A percentile compares a stretch with the other conserved stretches of the same genome.
phyloP scores from a whole-genome alignment of 2,329 filamentous ascomycete species.

The Clarireedia homoeocarpa region DNA sequence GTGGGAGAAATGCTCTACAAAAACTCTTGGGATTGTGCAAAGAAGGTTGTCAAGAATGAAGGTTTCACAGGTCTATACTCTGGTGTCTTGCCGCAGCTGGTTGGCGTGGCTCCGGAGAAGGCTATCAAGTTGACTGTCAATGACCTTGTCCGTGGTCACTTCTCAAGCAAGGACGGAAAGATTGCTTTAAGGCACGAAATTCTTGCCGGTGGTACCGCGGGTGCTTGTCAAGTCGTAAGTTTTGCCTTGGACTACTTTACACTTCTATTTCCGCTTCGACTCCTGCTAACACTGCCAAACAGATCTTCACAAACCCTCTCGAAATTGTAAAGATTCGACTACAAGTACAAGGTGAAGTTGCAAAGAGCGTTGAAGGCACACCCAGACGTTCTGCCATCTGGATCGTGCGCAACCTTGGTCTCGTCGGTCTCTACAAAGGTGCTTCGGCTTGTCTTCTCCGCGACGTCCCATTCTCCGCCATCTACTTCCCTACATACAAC shows the following conservation, averaged over 20 bases:
- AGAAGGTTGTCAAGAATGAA: conserved; percentile 89
- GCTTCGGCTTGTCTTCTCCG: conserved; percentile 89
- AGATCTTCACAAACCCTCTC: conserved; percentile 95
- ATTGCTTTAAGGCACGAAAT: conserved; percentile 70
- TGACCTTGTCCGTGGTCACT: conserved; percentile 73
- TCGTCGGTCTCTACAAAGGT: conserved; percentile 93
- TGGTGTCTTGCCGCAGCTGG: conserved; percentile 86
- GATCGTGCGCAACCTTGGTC: conserved; percentile 92
- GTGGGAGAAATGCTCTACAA: conserved; percentile 89
- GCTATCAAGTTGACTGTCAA: conserved; percentile 99
- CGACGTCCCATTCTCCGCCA: conserved; percentile 95
- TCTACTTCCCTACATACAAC: conserved; percentile 96
- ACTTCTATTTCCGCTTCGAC: not conserved
- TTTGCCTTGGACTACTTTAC: not conserved
- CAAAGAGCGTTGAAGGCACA: conserved; percentile 74
- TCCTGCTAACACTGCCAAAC: conserved; percentile 11
- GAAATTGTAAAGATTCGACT: conserved; percentile 99
- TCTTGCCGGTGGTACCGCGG: conserved; percentile 79
- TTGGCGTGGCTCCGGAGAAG: conserved; percentile 98
- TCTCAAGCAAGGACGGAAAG: conserved; percentile 65
- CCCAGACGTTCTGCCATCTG: conserved; percentile 91
- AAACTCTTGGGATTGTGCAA: conserved; percentile 92
- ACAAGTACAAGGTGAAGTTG: conserved; percentile 92
- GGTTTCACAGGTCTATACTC: conserved; percentile 87
- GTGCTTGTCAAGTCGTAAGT: conserved; percentile 92